Conservation (phyloP, 2,329 filamentous ascomycete species). For the Colletotrichum higginsianum region DNA sequence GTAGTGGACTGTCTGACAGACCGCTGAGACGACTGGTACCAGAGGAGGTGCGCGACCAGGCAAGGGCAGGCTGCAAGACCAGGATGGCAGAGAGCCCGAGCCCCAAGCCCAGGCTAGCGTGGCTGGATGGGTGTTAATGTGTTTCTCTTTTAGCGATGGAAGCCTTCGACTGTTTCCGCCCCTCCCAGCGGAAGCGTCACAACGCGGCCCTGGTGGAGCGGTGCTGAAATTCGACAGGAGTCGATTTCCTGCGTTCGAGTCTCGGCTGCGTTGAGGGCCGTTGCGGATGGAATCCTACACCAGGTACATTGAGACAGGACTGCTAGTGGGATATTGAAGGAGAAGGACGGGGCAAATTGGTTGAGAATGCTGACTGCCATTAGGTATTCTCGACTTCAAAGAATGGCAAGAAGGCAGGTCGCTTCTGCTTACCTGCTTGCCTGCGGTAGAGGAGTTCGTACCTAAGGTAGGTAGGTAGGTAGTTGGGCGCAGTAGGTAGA, state of each 20-base stretch:
- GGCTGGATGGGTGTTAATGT: constrained; percentile 19
- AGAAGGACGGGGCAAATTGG: neutral
- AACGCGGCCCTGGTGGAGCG: constrained; percentile 7
- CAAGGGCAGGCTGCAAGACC: constrained; percentile 2
- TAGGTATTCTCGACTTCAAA: too few relatives aligned
- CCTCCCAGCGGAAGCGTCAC: constrained; percentile 33
- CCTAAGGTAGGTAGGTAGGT: too few relatives aligned
- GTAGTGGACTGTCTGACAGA: too few relatives aligned
- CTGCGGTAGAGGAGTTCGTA: too few relatives aligned
- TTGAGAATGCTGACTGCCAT: too few relatives aligned
- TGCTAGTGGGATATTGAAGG: neutral
- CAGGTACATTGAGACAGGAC: neutral
- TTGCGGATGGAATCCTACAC: neutral
- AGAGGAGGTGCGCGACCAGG: constrained; percentile 3
- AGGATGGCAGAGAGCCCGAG: constrained; percentile 8
- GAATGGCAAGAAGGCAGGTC: too few relatives aligned
- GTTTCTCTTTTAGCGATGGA: constrained; percentile 42
- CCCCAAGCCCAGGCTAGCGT: constrained; percentile 21
- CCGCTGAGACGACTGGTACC: too few relatives aligned
- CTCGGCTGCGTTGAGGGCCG: neutral
- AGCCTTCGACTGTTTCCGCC: constrained; percentile 40
- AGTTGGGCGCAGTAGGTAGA: too few relatives aligned
- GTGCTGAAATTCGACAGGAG: neutral
- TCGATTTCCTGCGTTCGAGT: neutral
- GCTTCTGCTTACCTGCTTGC: too few relatives aligned